Base-by-base conservation (phyloP, 2,329 filamentous ascomycete genomes). In the Pseudomassariella vexata region DNA sequence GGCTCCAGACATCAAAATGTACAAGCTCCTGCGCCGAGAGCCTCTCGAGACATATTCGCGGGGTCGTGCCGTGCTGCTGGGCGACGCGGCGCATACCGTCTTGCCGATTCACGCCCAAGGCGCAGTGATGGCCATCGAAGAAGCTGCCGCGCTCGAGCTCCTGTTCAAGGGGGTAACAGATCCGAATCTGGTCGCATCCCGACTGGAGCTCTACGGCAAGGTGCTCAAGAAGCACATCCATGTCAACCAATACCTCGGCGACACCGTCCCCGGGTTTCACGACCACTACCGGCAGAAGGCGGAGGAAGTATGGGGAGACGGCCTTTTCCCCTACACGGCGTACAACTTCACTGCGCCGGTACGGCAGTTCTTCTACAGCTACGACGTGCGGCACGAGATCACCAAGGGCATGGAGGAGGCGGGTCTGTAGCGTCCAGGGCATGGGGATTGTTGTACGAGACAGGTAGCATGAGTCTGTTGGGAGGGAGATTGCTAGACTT, bases 41-140 rank as follows among this genome's bases (percentile, higher is more conserved):
- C 39, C 37, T 6, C 19, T 40, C 19, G 18, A 27, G 11, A 19
- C 8, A n/a, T 33, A 30, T 32, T 18, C 16, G 11, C 28, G 21
- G 10, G 39, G 39, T 9, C 34, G 34, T 10, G 39, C 39, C n/a
- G 37, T 37, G 6, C 14, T 42, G 2, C 12, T 42, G 5, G 39
- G 37, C 19, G 39, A 42, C 23, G 37, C 39, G 5, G 37, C 37
- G 4, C 34, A 39, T 19, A 32, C 37, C 19, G 16, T 40, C 19
- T 23, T 34, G 27, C 37, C 37, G 18, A 37, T 34, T 5, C 39
- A 42, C 21, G 37, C 37, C 7, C 37, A 40, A 21, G 37, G 35
- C 5, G 37, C 35, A 5, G 30, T 32, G 11, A 17, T 37, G 6
- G 34, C 35, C 24, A 28, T 40, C 15, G 37, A 40, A 16, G 37